Evolutionary conservation across 495 filamentous ascomycete species (phyloP), one percentile per base, ranked within the genome.

Genomic region (Penicillium maclennaniae): DNA sequence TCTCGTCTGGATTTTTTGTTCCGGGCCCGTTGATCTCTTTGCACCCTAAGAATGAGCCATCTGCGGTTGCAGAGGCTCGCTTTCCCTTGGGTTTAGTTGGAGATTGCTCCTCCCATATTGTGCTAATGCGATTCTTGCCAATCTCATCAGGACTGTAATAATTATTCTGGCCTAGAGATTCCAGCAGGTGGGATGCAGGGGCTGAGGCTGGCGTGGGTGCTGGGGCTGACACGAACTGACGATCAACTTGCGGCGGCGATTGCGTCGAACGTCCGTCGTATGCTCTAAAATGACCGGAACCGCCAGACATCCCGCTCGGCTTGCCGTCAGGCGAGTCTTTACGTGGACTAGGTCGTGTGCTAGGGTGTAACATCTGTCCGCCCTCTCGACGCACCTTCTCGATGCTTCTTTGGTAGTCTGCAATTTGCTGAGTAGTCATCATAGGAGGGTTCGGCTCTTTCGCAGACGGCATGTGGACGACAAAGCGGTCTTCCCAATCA

Each of bases 1-100:
- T 72, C 27, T 73, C 71, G 67, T 75, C 72, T 17, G 71, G 71
- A 46, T 72, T 74, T 46, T 67, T 71, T 43, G 63, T 59, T 38
- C 56, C 49, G 10, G 68, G 61, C 12, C 65, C 64, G 49, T 70
- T 69, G 49, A 75, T 74, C 43, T 73, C 71, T 61, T 69, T 71
- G 67, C 72, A 75, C 12, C 71, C 72, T 70, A 76, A 72, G 70
- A 76, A 76, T 70, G 71, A 75, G 14, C 72, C 73, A 25, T 75
- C 72, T 0, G 55, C 51, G 26, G 61, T 68, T 6, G 64, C 34
- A 8, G 59, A 58, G 3, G 44, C 39, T 38, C 51, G 23, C 37
- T 61, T 65, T 19, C 62, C 60, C 36, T 61, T 70, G 16, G 51
- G 31, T 49, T 68, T 66, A 7, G 54, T 47, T 12, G 68, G 61